These are phyloP conservation scores for Ehretia macrophylla DNA, from an alignment of 257 asterid genomes.

Conservation along the genomic window DNA sequence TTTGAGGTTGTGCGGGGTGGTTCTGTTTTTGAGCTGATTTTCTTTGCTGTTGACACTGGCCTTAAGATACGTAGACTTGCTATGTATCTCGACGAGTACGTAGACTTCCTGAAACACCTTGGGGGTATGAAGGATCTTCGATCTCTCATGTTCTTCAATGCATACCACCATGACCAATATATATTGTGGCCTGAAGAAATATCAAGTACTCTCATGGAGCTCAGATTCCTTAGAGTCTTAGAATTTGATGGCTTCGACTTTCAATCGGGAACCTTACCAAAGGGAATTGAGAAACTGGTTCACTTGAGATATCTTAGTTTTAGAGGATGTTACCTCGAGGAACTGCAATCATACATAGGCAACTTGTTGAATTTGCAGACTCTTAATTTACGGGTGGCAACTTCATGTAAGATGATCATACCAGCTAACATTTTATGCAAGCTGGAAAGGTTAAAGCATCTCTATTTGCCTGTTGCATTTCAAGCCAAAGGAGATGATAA, in stretches of 20 bases:
- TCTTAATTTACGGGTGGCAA: conserved; percentile 23
- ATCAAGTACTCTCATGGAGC: conserved; percentile 7
- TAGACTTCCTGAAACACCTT: background rate
- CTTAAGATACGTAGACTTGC: conserved; percentile 1
- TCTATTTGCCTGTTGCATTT: conserved; percentile 23
- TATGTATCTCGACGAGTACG: background rate
- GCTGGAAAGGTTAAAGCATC: conserved; percentile 7
- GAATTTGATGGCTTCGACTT: conserved; percentile 24
- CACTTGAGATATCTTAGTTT: conserved; percentile 19
- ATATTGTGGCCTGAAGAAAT: background rate
- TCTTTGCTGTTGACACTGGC: no score
- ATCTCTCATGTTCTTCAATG: background rate
- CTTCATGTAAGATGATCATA: background rate
- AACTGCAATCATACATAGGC: conserved; percentile 1
- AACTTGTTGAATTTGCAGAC: conserved; percentile 4
- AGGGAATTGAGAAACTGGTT: conserved; percentile 19
- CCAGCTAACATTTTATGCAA: conserved; percentile 3
- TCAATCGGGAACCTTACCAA: conserved; percentile 11
- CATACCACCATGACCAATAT: background rate
- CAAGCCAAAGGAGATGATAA: background rate
- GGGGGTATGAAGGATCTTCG: background rate
- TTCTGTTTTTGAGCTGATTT: no score
- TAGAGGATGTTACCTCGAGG: conserved; percentile 5
- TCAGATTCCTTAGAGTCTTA: conserved; percentile 21
- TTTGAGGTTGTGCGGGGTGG: background rate